These are phyloP conservation scores for Vaucheria bursata DNA, from an alignment of 352 stramenopile genomes.

Conservation along the genomic window DNA sequence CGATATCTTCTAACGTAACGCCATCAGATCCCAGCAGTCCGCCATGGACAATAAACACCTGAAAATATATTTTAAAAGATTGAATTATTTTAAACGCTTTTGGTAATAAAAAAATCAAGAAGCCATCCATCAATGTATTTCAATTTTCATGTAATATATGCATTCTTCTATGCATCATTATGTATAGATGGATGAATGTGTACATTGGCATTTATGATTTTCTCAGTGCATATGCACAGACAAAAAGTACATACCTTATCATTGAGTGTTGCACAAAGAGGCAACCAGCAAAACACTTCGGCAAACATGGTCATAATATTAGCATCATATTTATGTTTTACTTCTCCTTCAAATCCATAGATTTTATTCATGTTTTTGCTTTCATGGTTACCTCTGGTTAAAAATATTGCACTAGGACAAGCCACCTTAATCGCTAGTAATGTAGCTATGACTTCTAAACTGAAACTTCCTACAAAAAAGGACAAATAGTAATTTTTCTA, in stretches of 20 bases:
- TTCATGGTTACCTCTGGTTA: constrained; percentile 94
- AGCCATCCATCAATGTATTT: too few species aligned
- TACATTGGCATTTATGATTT: too few species aligned
- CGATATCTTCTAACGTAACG: constrained; percentile 67
- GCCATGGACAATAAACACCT: constrained; percentile 91
- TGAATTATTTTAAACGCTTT: too few species aligned
- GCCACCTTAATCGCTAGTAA: constrained; percentile 94
- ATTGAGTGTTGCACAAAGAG: constrained; percentile 83
- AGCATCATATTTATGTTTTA: constrained; percentile 98
- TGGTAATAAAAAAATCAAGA: too few species aligned
- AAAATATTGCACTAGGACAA: constrained; percentile 76
- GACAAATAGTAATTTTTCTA: too few species aligned
- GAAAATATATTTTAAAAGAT: too few species aligned
- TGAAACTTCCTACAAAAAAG: too few species aligned
- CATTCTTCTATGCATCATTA: too few species aligned
- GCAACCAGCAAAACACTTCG: constrained; percentile 95
- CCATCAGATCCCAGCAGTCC: constrained; percentile 86
- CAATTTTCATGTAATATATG: too few species aligned
- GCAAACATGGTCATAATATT: constrained; percentile 97
- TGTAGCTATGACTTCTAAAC: constrained; percentile 93
- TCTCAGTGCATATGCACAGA: too few species aligned
- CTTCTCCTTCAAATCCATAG: constrained; percentile 98
- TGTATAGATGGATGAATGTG: too few species aligned
- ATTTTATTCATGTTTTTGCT: constrained; percentile 99
- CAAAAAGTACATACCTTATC: constrained; percentile 53